phyloP scores from a whole-genome alignment of 352 stramenopile species.

The Salisapilia sapeloensis region DNA sequence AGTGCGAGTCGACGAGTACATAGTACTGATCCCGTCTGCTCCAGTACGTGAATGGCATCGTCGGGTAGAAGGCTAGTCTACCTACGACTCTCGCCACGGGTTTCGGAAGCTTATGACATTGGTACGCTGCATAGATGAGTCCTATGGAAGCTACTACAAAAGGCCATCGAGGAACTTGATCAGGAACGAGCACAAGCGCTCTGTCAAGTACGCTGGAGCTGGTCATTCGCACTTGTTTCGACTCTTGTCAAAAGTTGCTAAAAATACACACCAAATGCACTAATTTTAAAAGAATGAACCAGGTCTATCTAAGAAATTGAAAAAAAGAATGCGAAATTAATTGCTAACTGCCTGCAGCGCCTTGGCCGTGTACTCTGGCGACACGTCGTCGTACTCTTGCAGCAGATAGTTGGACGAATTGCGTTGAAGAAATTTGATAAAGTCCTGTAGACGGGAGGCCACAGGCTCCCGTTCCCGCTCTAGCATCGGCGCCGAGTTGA shows the following conservation, averaged over 20 bases:
- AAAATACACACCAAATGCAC: no score
- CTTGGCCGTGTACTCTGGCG: no score
- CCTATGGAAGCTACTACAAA: no score
- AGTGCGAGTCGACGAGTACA: slow-evolving; percentile 84
- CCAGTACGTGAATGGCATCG: slow-evolving; percentile 84
- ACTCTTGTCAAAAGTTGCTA: no score
- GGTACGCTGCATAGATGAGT: slow-evolving; percentile 73
- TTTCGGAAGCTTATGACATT: slow-evolving; percentile 77
- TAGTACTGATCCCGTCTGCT: slow-evolving; percentile 80
- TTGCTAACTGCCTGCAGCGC: no score
- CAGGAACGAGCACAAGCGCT: no score
- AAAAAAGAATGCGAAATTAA: no score
- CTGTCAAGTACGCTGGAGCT: no score
- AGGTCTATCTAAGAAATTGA: no score
- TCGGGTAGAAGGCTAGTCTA: slow-evolving; percentile 84
- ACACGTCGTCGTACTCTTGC: slow-evolving; percentile 55
- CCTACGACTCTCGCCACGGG: slow-evolving; percentile 62
- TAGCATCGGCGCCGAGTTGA: slow-evolving; percentile 37
- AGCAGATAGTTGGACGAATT: slow-evolving; percentile 52
- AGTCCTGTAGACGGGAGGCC: slow-evolving; percentile 59
- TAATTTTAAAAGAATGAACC: no score
- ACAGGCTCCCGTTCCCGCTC: slow-evolving; percentile 42
- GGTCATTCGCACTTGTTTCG: no score
- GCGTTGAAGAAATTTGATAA: slow-evolving; percentile 73
- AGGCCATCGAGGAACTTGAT: no score